Evolutionary conservation across 177 flowering plant genomes (phyloP).

Genomic region (Vitis hybrid): DNA sequence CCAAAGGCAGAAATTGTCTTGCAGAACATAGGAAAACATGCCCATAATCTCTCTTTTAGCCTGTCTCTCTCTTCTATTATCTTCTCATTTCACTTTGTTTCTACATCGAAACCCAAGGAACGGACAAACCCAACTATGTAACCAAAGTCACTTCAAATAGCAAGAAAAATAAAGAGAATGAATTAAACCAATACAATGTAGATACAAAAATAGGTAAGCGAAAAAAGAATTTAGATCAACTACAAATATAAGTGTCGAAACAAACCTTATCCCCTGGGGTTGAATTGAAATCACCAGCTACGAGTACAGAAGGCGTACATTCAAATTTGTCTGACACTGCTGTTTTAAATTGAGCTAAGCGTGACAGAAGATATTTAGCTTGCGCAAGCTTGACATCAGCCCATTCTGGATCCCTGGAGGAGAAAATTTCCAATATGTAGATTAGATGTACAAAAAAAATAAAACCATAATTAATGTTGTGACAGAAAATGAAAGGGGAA

Average conservation of each 20-base stretch:
- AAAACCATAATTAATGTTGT: neutral
- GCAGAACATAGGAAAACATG: no score
- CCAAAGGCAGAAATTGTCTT: no score
- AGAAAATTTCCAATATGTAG: neutral
- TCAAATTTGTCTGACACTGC: conserved; percentile 52
- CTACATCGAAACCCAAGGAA: no score
- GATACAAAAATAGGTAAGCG: neutral
- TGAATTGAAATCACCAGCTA: conserved; percentile 97
- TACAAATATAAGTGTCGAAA: neutral
- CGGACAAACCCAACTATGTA: neutral
- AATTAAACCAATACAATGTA: neutral
- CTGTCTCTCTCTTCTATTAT: no score
- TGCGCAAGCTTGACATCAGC: conserved; percentile 98
- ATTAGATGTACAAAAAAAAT: neutral
- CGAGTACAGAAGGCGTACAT: conserved; percentile 62
- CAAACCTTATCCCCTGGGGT: conserved; percentile 85
- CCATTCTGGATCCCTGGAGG: conserved; percentile 89
- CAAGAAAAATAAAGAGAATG: neutral
- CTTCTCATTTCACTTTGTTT: no score
- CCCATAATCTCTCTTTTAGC: no score
- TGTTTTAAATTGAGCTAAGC: conserved; percentile 58
- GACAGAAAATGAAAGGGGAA: neutral
- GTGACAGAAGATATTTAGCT: conserved; percentile 75
- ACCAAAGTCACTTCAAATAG: neutral
- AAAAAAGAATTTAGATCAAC: neutral